Evolutionary conservation across 106 monocot genomes (phyloP).

Genomic region (Dendrobium chrysotoxum): DNA sequence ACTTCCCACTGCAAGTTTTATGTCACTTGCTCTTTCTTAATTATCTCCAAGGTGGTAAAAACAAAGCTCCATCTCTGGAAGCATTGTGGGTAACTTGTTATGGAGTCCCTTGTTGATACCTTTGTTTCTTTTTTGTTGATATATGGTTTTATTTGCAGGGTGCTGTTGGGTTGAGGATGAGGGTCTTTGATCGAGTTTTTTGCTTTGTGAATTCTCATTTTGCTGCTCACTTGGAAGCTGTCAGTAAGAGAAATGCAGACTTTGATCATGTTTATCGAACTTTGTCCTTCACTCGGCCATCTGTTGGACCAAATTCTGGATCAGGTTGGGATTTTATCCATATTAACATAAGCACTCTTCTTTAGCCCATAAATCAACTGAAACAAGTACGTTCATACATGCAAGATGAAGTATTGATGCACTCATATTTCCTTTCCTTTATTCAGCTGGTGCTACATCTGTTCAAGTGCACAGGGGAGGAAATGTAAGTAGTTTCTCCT

Average conservation of each 20-base stretch:
- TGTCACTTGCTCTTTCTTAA: no score
- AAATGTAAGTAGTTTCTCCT: conserved; percentile 32
- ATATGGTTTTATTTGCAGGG: conserved; percentile 32
- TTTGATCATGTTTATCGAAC: conserved; percentile 59
- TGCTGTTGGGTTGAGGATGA: conserved; percentile 66
- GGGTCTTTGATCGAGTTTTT: conserved; percentile 54
- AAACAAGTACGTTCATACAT: not conserved
- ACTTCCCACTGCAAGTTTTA: no score
- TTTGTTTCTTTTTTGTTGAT: not conserved
- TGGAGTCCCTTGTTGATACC: not conserved
- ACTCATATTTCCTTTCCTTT: not conserved
- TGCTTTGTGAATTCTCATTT: conserved; percentile 73
- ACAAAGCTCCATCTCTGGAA: not conserved
- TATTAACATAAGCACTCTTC: not conserved
- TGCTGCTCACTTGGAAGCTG: conserved; percentile 76
- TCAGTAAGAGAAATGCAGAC: conserved; percentile 60
- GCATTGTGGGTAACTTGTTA: not conserved
- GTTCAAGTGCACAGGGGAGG: conserved; percentile 33
- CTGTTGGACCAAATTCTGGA: conserved; percentile 31
- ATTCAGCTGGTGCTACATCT: conserved; percentile 45
- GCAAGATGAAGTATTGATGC: not conserved
- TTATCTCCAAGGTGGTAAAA: no score
- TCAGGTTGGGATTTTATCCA: conserved; percentile 26
- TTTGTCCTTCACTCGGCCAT: conserved; percentile 52
- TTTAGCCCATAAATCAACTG: not conserved